A percentile compares a stretch with the other conserved stretches of the same genome.
Conservation (phyloP, 106 monocot genomes). For the Iris macrosiphon region DNA sequence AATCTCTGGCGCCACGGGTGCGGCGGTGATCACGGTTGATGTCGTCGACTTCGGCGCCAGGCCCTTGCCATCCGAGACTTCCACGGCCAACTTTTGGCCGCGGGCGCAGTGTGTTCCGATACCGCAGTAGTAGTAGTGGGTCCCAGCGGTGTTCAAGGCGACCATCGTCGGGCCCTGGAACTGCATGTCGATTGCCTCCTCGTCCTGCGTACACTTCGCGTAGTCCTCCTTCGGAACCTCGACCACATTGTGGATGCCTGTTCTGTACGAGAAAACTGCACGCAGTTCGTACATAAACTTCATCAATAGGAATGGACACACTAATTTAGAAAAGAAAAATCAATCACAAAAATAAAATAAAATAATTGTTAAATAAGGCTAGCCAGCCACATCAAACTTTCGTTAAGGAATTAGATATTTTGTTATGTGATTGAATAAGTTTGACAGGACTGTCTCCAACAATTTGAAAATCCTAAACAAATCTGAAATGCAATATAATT, state of each 20-base stretch:
- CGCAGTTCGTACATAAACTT: no score
- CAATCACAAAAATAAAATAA: no score
- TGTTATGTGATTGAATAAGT: no score
- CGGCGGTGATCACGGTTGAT: not conserved
- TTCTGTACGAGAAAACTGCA: constrained; percentile 59
- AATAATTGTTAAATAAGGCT: no score
- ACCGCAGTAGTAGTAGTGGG: constrained; percentile 63
- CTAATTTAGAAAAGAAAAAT: no score
- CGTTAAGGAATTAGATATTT: no score
- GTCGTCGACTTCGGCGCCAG: no score
- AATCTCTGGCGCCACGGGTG: not conserved
- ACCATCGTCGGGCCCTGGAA: constrained; percentile 46
- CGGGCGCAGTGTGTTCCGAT: constrained; percentile 65
- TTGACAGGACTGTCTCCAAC: no score
- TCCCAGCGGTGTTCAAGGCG: constrained; percentile 38
- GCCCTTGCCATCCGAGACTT: constrained; percentile 52
- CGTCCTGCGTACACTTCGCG: constrained; percentile 32
- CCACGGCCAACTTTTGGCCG: constrained; percentile 65
- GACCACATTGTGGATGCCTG: constrained; percentile 44
- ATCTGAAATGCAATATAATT: no score
- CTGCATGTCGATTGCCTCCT: constrained; percentile 30
- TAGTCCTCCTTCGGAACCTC: constrained; percentile 57
- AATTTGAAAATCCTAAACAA: no score
- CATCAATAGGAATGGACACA: no score
- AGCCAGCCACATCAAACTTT: no score